These are phyloP conservation scores for Monilinia aucupariae DNA, from an alignment of 2,329 filamentous ascomycete genomes.

Conservation along the genomic window DNA sequence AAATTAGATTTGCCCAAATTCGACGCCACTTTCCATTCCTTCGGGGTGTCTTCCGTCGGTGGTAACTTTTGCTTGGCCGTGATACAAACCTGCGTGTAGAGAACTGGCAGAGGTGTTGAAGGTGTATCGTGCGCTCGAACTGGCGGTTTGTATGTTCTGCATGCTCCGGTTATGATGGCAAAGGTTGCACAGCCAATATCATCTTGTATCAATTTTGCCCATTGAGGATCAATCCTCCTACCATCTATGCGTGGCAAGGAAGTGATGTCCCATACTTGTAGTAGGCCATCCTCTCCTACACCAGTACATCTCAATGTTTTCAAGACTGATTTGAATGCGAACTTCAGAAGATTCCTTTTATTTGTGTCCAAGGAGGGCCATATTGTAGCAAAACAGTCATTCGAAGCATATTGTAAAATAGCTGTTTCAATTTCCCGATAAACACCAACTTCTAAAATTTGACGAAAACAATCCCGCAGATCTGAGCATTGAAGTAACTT, in stretches of 20 bases:
- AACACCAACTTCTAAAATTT: not conserved
- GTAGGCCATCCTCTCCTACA: not conserved
- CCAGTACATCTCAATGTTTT: not conserved
- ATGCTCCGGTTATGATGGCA: not conserved
- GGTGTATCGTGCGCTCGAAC: not conserved
- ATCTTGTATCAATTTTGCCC: not conserved
- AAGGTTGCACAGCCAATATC: not conserved
- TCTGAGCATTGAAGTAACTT: not conserved
- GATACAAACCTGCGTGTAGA: not conserved
- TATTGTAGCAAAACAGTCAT: not conserved
- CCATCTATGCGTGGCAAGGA: not conserved
- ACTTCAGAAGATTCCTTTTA: not conserved
- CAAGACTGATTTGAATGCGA: not conserved
- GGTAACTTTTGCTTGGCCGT: not conserved
- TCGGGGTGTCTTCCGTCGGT: not conserved
- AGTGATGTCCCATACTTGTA: constrained; percentile 2
- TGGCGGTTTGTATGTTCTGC: not conserved
- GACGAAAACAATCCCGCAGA: not conserved
- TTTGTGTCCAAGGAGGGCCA: not conserved
- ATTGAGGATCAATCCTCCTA: constrained; percentile 30
- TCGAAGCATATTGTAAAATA: not conserved
- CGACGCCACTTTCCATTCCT: not conserved
- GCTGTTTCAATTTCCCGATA: not conserved
- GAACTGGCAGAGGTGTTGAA: not conserved
- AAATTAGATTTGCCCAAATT: not conserved